Conservation (phyloP, 1,139 yeast species). For the Pneumocystis jirovecii region DNA sequence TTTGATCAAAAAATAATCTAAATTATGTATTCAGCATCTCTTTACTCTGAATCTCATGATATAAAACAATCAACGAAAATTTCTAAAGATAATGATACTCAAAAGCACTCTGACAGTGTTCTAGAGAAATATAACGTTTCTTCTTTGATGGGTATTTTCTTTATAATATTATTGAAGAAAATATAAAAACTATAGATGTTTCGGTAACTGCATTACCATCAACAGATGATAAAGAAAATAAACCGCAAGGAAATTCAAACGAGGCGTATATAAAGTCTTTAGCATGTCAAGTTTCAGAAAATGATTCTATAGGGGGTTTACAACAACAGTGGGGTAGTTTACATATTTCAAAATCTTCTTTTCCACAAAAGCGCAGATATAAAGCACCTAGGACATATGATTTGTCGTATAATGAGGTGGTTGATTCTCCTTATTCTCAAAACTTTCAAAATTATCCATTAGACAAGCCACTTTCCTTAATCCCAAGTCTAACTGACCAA, state of each 20-base stretch:
- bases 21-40: background rate
- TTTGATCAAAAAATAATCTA: background rate
- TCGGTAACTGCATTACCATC: background rate
- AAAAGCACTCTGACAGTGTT: too few relatives aligned
- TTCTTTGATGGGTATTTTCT: background rate
- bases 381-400: background rate
- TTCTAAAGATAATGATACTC: background rate
- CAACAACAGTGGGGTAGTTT: background rate
- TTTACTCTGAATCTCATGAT: background rate
- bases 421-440: too few relatives aligned
- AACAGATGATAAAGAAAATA: background rate
- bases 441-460: background rate
- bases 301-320: background rate
- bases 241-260: too few relatives aligned
- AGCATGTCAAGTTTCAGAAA: background rate
- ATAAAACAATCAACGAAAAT: background rate
- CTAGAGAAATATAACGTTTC: background rate
- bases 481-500: background rate
- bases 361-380: background rate
- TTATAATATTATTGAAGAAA: background rate
- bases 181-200: background rate
- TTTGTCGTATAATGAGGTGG: background rate
- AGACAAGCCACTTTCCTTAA: background rate
- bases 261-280: background rate
- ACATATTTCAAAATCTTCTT: background rate